Evolutionary conservation across 2,329 filamentous ascomycete genomes (phyloP).

Genomic region (Sporothrix variecibatus): DNA sequence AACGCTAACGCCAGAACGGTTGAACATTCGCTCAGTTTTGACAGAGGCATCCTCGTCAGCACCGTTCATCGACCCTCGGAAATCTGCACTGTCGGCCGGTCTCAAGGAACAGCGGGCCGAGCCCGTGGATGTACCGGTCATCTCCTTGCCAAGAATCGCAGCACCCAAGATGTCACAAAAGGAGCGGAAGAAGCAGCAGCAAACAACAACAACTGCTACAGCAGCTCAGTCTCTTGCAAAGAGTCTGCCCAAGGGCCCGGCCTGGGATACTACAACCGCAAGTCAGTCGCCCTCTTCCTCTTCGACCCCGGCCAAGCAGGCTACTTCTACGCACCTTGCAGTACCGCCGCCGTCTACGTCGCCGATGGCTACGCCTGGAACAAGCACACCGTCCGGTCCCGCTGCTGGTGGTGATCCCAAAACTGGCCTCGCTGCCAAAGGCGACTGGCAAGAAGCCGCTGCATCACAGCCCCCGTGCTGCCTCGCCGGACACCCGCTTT

Average conservation of each 20-base stretch:
- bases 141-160: conserved; percentile 39
- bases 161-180: conserved; percentile 79
- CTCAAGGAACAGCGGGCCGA: conserved; percentile 51
- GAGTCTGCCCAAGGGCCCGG: conserved; percentile 25
- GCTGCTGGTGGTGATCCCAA: conserved; percentile 42
- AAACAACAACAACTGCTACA: conserved; percentile 63
- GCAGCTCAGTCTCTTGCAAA: conserved; percentile 52
- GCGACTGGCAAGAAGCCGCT: conserved; percentile 45
- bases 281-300: conserved; percentile 30
- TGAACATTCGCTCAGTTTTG: conserved; percentile 79
- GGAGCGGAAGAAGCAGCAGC: conserved; percentile 79
- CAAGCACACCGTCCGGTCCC: not conserved
- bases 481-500: conserved; percentile 65
- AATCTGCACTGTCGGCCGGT: conserved; percentile 56
- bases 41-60: conserved; percentile 50
- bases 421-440: conserved; percentile 37
- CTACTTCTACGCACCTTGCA: conserved; percentile 17
- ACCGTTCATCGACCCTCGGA: conserved; percentile 37
- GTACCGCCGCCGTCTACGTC: not conserved
- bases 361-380: not conserved
- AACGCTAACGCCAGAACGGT: conserved; percentile 54
- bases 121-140: not conserved
- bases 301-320: conserved; percentile 29
- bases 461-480: conserved; percentile 48
- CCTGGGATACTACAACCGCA: conserved; percentile 37